phyloP scores from a whole-genome alignment of 306 rosid genomes.

The Phaseolus lunatus region DNA sequence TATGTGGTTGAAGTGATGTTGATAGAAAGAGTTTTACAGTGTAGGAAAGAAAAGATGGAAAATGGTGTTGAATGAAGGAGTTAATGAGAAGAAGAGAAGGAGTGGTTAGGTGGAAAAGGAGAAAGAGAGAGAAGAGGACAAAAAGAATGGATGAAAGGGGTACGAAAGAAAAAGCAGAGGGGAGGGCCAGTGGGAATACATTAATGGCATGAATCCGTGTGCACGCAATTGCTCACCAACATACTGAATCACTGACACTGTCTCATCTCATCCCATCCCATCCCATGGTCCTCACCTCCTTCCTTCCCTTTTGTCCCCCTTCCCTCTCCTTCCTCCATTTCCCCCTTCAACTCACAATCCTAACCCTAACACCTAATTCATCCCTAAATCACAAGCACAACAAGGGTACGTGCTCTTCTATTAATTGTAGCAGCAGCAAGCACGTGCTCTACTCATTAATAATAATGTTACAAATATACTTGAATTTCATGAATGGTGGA shows the following conservation, averaged over 20 bases:
- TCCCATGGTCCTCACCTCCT: slow-evolving; percentile 33
- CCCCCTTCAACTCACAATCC: neutral
- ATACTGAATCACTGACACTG: slow-evolving; percentile 46
- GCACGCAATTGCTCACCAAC: slow-evolving; percentile 60
- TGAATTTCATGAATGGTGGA: neutral
- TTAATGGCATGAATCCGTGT: slow-evolving; percentile 48
- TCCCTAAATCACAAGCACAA: no score
- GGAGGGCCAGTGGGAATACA: slow-evolving; percentile 35
- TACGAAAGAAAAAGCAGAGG: neutral
- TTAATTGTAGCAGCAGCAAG: neutral
- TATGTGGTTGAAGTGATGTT: no score
- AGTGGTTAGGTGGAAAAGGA: neutral
- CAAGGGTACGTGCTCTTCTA: neutral
- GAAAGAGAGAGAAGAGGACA: neutral
- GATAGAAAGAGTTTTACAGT: no score
- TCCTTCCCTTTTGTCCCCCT: slow-evolving; percentile 43
- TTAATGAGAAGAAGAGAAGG: neutral
- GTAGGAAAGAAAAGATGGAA: no score
- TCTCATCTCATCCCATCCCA: neutral
- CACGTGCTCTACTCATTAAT: neutral
- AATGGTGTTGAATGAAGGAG: neutral
- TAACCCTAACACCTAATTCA: neutral
- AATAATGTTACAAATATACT: no score
- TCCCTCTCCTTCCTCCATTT: neutral
- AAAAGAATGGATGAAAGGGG: neutral